Evolutionary conservation across 1,139 yeast genomes (phyloP).

Genomic region (Arxiozyma heterogenica): DNA sequence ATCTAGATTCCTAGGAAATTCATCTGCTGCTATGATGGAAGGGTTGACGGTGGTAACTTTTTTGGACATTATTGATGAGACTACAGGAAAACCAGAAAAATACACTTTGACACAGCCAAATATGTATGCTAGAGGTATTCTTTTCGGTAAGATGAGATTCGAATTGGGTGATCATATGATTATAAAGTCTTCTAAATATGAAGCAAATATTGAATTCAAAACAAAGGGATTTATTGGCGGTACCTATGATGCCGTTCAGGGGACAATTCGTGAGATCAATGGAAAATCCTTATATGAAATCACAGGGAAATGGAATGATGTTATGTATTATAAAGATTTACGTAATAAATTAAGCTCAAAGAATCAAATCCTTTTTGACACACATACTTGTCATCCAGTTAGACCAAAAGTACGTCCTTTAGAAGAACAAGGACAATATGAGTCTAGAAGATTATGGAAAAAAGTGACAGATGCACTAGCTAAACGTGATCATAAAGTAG

Average conservation of each 20-base stretch:
- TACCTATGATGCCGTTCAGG: constrained; percentile 81
- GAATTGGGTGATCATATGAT: constrained; percentile 89
- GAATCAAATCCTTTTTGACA: constrained; percentile 54
- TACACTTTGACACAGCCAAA: constrained; percentile 88
- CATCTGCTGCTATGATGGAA: constrained; percentile 96
- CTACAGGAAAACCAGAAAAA: constrained; percentile 43
- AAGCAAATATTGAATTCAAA: constrained; percentile 85
- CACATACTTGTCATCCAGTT: constrained; percentile 41
- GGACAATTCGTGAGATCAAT: constrained; percentile 47
- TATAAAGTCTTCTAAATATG: constrained; percentile 52
- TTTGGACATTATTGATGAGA: constrained; percentile 44
- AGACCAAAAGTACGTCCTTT: constrained; percentile 70
- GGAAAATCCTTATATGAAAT: constrained; percentile 56
- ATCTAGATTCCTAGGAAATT: constrained; percentile 84
- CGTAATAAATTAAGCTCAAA: constrained; percentile 35
- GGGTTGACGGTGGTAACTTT: constrained; percentile 72
- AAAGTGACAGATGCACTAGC: constrained; percentile 72
- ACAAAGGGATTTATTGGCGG: constrained; percentile 93
- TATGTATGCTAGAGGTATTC: constrained; percentile 87
- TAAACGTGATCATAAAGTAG: constrained; percentile 62
- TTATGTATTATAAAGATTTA: constrained; percentile 58
- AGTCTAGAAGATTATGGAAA: constrained; percentile 77
- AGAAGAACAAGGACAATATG: constrained; percentile 68
- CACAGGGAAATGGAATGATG: constrained; percentile 89
- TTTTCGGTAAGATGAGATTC: constrained; percentile 80